A percentile compares a stretch with the other conserved stretches of the same genome.
These are phyloP conservation scores for Penicillium brasilianum DNA, from an alignment of 2,329 filamentous ascomycete species.

Conservation along the genomic window DNA sequence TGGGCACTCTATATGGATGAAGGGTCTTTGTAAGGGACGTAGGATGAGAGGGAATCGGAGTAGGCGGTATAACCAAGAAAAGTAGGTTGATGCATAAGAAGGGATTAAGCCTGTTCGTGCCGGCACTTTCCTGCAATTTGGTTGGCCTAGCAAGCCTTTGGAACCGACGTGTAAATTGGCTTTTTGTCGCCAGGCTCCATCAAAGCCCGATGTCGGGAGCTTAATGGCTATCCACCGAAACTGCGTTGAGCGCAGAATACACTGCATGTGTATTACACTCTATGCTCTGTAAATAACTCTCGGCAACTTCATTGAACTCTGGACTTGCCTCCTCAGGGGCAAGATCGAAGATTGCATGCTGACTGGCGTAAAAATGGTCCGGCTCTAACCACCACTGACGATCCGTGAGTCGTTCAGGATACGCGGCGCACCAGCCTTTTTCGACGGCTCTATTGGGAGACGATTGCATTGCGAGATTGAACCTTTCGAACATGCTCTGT, in stretches of 20 bases:
- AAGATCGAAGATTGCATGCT: conserved; percentile 2
- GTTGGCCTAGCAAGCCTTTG: not conserved
- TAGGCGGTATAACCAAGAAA: not conserved
- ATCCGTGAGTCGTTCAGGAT: not conserved
- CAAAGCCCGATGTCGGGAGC: conserved; percentile 1
- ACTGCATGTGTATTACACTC: not conserved
- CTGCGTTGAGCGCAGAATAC: not conserved
- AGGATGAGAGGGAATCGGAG: not conserved
- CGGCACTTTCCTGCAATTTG: not conserved
- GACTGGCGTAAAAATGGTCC: conserved; percentile 7
- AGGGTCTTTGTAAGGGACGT: not conserved
- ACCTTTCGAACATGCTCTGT: no score
- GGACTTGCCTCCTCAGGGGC: not conserved
- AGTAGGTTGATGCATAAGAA: not conserved
- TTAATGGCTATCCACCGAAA: not conserved
- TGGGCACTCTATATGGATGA: not conserved
- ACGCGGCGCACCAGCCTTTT: conserved; percentile 2
- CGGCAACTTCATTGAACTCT: not conserved
- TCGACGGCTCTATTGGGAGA: not conserved
- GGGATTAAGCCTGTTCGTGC: conserved; percentile 2
- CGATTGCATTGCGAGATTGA: not conserved
- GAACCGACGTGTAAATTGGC: not conserved
- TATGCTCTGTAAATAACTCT: not conserved
- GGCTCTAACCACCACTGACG: not conserved
- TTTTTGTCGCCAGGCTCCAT: not conserved